Evolutionary conservation across 257 asterid genomes (phyloP).

Genomic region (Scutellaria baicalensis): DNA sequence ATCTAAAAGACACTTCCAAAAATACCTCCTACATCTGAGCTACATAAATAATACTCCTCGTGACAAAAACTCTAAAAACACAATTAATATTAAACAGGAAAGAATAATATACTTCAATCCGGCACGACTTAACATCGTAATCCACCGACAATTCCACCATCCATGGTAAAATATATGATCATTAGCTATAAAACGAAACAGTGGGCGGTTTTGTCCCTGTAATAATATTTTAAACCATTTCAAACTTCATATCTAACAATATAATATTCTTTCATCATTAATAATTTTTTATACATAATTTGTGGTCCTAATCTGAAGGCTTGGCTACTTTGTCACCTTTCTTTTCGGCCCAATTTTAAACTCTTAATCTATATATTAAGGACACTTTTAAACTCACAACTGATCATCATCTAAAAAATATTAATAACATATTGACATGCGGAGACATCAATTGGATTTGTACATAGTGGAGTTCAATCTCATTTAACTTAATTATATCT

Average conservation of each 20-base stretch:
- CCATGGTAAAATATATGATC: not conserved
- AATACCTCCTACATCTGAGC: no score
- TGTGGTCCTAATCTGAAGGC: conserved; percentile 6
- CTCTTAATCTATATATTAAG: not conserved
- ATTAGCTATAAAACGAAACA: not conserved
- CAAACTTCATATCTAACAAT: not conserved
- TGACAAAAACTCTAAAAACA: no score
- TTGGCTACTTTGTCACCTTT: not conserved
- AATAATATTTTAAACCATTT: not conserved
- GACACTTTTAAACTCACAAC: no score
- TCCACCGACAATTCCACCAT: not conserved
- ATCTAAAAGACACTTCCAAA: no score
- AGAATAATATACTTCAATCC: not conserved
- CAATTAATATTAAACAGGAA: no score
- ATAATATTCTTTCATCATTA: not conserved
- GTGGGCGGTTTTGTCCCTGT: not conserved
- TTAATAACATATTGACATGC: no score
- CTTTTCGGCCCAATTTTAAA: not conserved
- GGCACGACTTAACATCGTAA: not conserved
- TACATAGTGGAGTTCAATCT: no score
- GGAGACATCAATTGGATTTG: no score
- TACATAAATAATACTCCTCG: no score
- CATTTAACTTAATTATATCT: no score
- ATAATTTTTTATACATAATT: not conserved
- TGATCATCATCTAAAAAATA: no score